Evolutionary conservation across 2,329 filamentous ascomycete species (phyloP), one percentile per base, ranked within the genome.

Genomic region (Lasiodiplodia sp.): DNA sequence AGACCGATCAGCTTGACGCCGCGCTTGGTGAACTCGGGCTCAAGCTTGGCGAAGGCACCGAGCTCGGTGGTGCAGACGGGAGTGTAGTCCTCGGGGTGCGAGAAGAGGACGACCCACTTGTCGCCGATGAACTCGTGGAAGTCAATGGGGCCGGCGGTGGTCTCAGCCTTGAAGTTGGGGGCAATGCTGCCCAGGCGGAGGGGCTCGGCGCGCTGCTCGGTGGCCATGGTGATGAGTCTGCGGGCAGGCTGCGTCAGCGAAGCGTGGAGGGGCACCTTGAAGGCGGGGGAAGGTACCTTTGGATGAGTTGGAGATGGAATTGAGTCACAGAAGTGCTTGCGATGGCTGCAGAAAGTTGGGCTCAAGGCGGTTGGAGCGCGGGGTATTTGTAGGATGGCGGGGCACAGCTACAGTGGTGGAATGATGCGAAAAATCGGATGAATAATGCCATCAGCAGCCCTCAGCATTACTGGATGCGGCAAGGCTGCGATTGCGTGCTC

Each of bases 51-150:
- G 76, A 97, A 96, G 70, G 94, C 94, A 71, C 94, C 94, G 71
- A 97, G 91, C 85, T 97, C 94, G 67, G 94, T 97, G 72, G 94
- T 97, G 87, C 94, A 97, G 70, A 97, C 94, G 67, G 94, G 94
- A 1, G 94, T 97, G 86, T 92, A 97, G 82, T 97, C 94, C 69
- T 83, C 91, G 3, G 92, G 92, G 84, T 95, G 92, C 38, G 91
- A 93, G 86, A 96, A 95, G 74, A 96, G 85, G 72, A 96, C 88
- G 69, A 91, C 89, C 92, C 92, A 95, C 76, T 87, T 90, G 84
- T 91, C 86, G 77, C 89, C 90, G 72, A 94, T 87, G 83, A 91
- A 94, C 80, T 93, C 86, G 82, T 94, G 91, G 85, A 95, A 94
- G 82, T 93, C 89, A 76, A 95, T 92, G 72, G 89, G 87, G 75